Conservation (phyloP, 306 rosid species). For the Styphnolobium japonicum region DNA sequence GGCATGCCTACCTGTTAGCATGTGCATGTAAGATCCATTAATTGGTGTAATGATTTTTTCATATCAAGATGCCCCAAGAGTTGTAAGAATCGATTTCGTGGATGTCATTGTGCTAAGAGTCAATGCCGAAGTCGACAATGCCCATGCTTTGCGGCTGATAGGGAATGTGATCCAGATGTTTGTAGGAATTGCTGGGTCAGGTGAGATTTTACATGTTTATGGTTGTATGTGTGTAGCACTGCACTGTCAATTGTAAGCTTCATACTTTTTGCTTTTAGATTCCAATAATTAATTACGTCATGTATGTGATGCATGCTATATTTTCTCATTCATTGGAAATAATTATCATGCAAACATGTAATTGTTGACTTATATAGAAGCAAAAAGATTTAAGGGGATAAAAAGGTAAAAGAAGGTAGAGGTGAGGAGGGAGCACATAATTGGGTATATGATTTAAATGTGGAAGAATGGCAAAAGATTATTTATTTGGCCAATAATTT, state of each 20-base stretch:
- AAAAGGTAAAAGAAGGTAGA: neutral
- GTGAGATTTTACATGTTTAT: constrained; percentile 40
- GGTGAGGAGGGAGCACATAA: neutral
- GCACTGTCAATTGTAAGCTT: constrained; percentile 19
- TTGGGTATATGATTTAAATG: neutral
- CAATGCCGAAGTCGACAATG: constrained; percentile 98
- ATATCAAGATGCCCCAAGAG: constrained; percentile 78
- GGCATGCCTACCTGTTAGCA: neutral
- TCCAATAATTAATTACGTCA: neutral
- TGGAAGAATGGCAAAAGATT: neutral
- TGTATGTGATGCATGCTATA: neutral
- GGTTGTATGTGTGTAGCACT: neutral
- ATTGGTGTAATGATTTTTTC: constrained; percentile 6
- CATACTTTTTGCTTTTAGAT: neutral
- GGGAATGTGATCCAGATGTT: constrained; percentile 98
- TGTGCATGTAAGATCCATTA: constrained; percentile 7
- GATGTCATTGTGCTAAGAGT: constrained; percentile 98
- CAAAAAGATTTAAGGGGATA: neutral
- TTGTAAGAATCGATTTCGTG: constrained; percentile 94
- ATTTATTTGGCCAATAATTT: neutral
- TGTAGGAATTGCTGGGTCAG: constrained; percentile 99
- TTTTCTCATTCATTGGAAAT: constrained; percentile 14
- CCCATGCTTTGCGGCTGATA: constrained; percentile 99
- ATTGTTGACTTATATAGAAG: neutral
- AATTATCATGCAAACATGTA: neutral